Evolutionary conservation across 2,329 filamentous ascomycete species (phyloP).

Genomic region (Fusarium euwallaceae): DNA sequence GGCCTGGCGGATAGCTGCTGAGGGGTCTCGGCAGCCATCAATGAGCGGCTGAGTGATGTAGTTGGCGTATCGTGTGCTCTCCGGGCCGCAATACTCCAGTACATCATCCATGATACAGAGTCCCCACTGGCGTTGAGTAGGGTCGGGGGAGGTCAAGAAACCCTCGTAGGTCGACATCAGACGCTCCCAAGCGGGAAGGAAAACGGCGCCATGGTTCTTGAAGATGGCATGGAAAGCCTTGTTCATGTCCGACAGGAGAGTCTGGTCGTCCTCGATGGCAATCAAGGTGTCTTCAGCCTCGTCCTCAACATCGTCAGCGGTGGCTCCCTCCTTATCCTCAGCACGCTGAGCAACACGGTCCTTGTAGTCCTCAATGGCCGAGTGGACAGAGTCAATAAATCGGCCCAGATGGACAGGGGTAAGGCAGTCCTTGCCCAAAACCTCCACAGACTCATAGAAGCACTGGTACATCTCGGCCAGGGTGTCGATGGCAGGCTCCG

Average conservation of each 20-base stretch:
- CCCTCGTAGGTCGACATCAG: constrained; percentile 87
- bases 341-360: constrained; percentile 83
- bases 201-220: constrained; percentile 90
- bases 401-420: constrained; percentile 82
- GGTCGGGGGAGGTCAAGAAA: constrained; percentile 84
- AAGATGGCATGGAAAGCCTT: constrained; percentile 99
- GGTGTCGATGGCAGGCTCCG: constrained; percentile 95
- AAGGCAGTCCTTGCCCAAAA: constrained; percentile 87
- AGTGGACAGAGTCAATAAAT: constrained; percentile 89
- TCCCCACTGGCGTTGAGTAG: constrained; percentile 98
- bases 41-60: constrained; percentile 90
- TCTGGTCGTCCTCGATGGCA: constrained; percentile 97
- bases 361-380: constrained; percentile 93
- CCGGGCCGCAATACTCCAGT: constrained; percentile 92
- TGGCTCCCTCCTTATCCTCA: constrained; percentile 81
- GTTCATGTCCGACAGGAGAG: constrained; percentile 98
- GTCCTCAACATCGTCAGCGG: constrained; percentile 90
- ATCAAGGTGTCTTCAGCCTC: constrained; percentile 88
- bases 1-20: constrained; percentile 93
- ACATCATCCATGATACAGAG: constrained; percentile 99
- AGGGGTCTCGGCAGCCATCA: constrained; percentile 85
- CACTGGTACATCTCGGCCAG: constrained; percentile 99
- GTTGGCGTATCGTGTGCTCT: constrained; percentile 87
- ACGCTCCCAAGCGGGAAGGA: constrained; percentile 89
- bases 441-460: constrained; percentile 98